Conservation (phyloP, 1,139 yeast species). For the Sporopachydermia cereana region DNA sequence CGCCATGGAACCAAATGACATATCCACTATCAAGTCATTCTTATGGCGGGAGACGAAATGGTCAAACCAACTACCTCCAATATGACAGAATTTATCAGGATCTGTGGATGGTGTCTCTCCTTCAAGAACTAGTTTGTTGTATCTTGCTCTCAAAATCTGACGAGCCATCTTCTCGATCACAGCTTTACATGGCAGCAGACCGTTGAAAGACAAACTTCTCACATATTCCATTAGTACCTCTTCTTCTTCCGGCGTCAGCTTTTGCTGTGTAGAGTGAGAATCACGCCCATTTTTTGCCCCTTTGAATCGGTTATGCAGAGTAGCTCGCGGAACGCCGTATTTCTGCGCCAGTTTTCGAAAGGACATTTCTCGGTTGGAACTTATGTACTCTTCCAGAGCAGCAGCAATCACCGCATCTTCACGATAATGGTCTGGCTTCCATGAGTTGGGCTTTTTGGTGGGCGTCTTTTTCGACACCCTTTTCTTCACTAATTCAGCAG, state of each 20-base stretch:
- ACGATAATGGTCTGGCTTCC: constrained; percentile 3
- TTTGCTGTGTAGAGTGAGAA: constrained; percentile 4
- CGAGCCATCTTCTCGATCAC: background rate
- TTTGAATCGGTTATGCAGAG: constrained; percentile 6
- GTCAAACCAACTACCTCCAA: constrained; percentile 6
- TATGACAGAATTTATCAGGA: constrained; percentile 2
- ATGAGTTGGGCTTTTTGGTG: background rate
- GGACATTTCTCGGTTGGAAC: constrained; percentile 3
- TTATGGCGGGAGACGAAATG: constrained; percentile 5
- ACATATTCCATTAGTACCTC: constrained; percentile 3
- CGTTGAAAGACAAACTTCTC: background rate
- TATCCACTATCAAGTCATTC: background rate
- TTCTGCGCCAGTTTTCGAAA: constrained; percentile 5
- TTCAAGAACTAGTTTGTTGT: background rate
- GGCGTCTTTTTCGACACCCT: background rate
- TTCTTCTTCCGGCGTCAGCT: constrained; percentile 5
- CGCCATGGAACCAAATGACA: background rate
- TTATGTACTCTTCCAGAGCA: constrained; percentile 4
- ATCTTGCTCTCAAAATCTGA: background rate
- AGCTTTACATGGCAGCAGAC: constrained; percentile 2
- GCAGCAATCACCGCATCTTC: constrained; percentile 3
- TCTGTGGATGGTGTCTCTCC: constrained; percentile 1
- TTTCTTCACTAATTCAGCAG: background rate
- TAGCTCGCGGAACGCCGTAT: constrained; percentile 7
- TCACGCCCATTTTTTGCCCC: constrained; percentile 3